These are phyloP conservation scores for Moniliophthora roreri DNA, from an alignment of 1,284 basidiomycete species.

Conservation along the genomic window DNA sequence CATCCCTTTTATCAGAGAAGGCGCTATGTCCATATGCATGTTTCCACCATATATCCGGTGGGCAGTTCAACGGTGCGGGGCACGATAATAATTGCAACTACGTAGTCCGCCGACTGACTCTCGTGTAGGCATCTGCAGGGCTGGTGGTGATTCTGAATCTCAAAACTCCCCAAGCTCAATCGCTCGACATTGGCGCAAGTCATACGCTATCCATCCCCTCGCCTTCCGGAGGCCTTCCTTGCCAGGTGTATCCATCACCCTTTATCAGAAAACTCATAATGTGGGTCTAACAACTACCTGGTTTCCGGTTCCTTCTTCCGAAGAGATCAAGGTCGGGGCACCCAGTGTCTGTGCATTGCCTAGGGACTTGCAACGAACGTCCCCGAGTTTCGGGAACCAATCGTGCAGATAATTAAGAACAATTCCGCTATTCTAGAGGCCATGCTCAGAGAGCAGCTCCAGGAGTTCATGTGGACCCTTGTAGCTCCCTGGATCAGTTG, in stretches of 20 bases:
- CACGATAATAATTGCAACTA: too few relatives aligned
- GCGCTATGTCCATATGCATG: too few relatives aligned
- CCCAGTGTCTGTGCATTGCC: conserved; percentile 5
- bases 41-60: too few relatives aligned
- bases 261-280: conserved; percentile 14
- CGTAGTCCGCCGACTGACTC: too few relatives aligned
- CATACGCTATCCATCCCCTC: conserved; percentile 7
- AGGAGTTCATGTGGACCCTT: not conserved
- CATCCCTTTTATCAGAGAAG: too few relatives aligned
- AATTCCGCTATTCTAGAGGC: not conserved
- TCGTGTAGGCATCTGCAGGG: too few relatives aligned
- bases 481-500: too few relatives aligned
- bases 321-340: not conserved
- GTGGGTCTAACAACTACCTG: conserved; percentile 7
- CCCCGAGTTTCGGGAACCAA: not conserved
- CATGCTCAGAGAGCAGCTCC: conserved; percentile 3
- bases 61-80: too few relatives aligned
- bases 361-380: not conserved
- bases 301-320: conserved; percentile 20
- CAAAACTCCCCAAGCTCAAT: not conserved
- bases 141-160: too few relatives aligned
- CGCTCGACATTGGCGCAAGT: not conserved
- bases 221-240: conserved; percentile 15
- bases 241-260: conserved; percentile 11
- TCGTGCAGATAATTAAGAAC: not conserved